phyloP scores from a whole-genome alignment of 805 yeast species.

The Sungouiozyma intestinalis region DNA sequence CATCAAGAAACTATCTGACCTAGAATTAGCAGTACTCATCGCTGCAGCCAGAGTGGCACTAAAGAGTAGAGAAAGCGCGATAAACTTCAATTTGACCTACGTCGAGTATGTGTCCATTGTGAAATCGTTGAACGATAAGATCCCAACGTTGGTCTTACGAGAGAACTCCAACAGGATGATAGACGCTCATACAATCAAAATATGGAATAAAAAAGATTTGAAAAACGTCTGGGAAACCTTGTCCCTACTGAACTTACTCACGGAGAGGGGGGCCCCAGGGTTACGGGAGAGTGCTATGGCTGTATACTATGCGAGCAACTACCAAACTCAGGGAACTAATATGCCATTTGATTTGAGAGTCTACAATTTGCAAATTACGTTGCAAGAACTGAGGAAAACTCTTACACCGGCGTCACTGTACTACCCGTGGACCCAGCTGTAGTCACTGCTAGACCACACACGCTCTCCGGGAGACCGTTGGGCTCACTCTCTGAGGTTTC shows the following conservation, averaged over 20 bases:
- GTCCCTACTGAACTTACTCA: conserved; percentile 42
- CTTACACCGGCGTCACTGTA: conserved; percentile 24
- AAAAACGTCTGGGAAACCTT: conserved; percentile 68
- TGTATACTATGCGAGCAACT: conserved; percentile 31
- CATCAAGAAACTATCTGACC: conserved; percentile 43
- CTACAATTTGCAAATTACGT: conserved; percentile 41
- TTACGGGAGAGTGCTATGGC: conserved; percentile 32
- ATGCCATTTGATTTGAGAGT: conserved; percentile 35
- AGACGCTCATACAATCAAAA: conserved; percentile 33
- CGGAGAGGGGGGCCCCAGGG: conserved; percentile 36
- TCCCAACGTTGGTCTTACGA: conserved; percentile 17
- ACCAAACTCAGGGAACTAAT: conserved; percentile 30
- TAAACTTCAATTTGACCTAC: conserved; percentile 68
- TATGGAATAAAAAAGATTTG: conserved; percentile 53
- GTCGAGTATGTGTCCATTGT: conserved; percentile 61
- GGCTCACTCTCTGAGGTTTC: no score
- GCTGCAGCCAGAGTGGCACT: conserved; percentile 64
- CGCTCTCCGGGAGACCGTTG: no score
- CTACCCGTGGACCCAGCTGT: conserved; percentile 27
- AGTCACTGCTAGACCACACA: neutral
- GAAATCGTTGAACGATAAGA: conserved; percentile 32
- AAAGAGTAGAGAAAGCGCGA: conserved; percentile 43
- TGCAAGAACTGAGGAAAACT: conserved; percentile 38
- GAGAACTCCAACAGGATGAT: conserved; percentile 18
- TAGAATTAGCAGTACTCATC: conserved; percentile 62